Conservation (phyloP, 768 basidiomycete genomes). For the Pholiota molesta region DNA sequence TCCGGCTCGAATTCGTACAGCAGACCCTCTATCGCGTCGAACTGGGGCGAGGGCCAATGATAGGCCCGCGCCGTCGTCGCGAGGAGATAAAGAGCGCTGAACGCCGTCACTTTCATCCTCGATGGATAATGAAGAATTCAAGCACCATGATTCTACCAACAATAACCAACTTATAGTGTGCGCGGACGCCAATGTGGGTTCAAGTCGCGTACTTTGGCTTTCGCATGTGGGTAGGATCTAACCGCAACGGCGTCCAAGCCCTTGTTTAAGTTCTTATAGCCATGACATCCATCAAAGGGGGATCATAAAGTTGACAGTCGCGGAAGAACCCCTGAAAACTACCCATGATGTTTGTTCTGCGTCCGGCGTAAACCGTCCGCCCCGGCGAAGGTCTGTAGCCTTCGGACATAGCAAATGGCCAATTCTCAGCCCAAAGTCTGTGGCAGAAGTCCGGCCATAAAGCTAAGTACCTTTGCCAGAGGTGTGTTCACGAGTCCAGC, state of each 20-base stretch:
- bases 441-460: too few relatives aligned
- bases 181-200: not conserved
- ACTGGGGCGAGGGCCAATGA: conserved; percentile 37
- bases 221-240: not conserved
- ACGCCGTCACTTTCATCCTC: not conserved
- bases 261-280: too few relatives aligned
- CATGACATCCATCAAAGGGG: not conserved
- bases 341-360: too few relatives aligned
- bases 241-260: not conserved
- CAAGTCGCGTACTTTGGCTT: not conserved
- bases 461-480: too few relatives aligned
- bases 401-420: too few relatives aligned
- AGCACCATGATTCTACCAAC: not conserved
- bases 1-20: conserved; percentile 35
- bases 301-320: not conserved
- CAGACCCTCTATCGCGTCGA: conserved; percentile 38
- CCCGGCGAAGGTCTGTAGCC: too few relatives aligned
- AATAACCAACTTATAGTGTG: not conserved
- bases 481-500: too few relatives aligned
- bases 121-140: not conserved
- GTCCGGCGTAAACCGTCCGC: too few relatives aligned
- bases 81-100: not conserved
- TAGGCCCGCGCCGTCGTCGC: not conserved
- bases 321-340: too few relatives aligned
- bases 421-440: too few relatives aligned